Evolutionary conservation across 441 rosid genomes (phyloP), one percentile per base, ranked within the genome.

Genomic region (Populus tomentosa): DNA sequence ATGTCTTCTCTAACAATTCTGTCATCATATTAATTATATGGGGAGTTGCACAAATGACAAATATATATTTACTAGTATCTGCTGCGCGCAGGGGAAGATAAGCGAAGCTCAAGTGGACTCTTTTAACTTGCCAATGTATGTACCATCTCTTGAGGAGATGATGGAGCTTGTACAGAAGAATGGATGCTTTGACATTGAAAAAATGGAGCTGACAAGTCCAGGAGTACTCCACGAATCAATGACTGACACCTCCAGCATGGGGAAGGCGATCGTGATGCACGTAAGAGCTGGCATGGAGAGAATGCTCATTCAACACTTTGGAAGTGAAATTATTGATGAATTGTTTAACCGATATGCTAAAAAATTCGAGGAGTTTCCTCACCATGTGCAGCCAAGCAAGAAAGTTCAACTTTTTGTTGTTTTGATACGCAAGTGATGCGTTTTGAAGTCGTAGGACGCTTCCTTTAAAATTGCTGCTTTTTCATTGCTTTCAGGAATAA

Each of bases 201-300:
- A 23, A 0, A 81, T 86, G 77, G 86, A 88, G 69, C 77, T 86
- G 16, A 77, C 81, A 38, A 75, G 84, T 69, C 89, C 89, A 1
- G 24, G 84, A 28, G 46, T 82, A 1, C 28, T 26, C 64, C 64
- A 7, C 21, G n/a, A 9, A 59, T 16, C 23, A 21, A 21, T 59
- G 24, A 18, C 24, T 6, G 0, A 59, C 23, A 20, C n/a, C 64
- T 21, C 23, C 10, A 21, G 64, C n/a, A 59, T 59, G 21, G 64
- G 64, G 64, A 18, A 61, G 53, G 23, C 73, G 46, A 42, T 86
- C 84, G 89, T 78, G 56, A 33, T 72, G 33, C 86, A 86, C 72
- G 82, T 86, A 53, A 79, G 85, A 38, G 90, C 90, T n/a, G 86
- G 84, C 71, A 80, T 84, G 86, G 89, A 87, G 75, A 80, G 85